Base-by-base conservation (phyloP, 768 basidiomycete species). In the Naganishia kalamii region DNA sequence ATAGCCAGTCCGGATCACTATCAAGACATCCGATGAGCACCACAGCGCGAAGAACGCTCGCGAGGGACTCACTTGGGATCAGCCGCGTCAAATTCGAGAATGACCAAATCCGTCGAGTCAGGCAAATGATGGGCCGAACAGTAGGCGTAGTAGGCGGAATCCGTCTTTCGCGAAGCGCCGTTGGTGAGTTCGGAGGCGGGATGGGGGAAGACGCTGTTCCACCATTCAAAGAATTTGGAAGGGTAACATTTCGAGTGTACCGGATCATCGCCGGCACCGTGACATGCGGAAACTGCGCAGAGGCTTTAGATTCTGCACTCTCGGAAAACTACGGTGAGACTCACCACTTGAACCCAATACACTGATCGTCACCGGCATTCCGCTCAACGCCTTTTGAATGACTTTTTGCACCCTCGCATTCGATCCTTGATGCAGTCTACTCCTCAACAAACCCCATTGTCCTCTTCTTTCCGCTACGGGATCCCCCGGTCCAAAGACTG, bases 171-270 rank as follows among this genome's bases (percentile, higher is more conserved):
- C 84, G 93, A 88, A 3, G 94, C 94, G 37, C 94, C 94, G 77
- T 99, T 99, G 29, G 94, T 99, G 70, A 99, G 84, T 77, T 98
- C 93, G 12, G 93, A 92, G 1, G 92, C 93, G 0, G 94, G 94
- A 77, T 99, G 91, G 0, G 94, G 96, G 80, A 99, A 99, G n/a
- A 98, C 85, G 61, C 82, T 84, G 79, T 93, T 91, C 90, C 94
- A 96, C 94, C 96, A 99, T 57, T 87, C 82, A 81, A 98, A 98
- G 81, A 98, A 90, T 60, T 85, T 85, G n/a, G 89, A 86, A 1
- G 96, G 94, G 78, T 97, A 99, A 77, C 94, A 93, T 68, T 79
- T 79, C 0, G 88, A 82, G 0, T 89, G 85, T 63, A 96, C 81
- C 4, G 90, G 91, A 75, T 93, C 89, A 73, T 93, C 88, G 1